Evolutionary conservation across 805 yeast species (phyloP), one percentile per base, ranked within the genome.

Genomic region (Helenozyma rhizophorensis): DNA sequence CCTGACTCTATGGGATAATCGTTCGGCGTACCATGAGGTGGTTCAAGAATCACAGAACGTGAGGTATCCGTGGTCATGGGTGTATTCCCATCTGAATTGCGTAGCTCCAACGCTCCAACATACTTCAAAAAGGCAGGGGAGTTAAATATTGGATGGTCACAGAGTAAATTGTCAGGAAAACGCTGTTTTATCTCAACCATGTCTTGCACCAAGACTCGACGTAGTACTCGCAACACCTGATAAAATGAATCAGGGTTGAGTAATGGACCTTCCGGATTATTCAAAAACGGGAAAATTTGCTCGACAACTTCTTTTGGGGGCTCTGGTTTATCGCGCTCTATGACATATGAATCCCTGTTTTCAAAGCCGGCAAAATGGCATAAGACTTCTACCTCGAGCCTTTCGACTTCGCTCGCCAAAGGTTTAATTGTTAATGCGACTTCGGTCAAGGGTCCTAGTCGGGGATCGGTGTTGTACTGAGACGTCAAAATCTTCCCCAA

Each of bases 211-310:
- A 58, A 40, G 22, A 45, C 35, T 13, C 45, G 35, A 23, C 62
- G 36, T 14, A 58, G 43, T 37, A 45, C 34, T 4, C 18, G 25
- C 14, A 35, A 22, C 4, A 35, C 32, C 17, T 32, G 16, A 21
- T 48, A 37, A 21, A 56, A 42, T 16, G 33, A 29, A 10, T 23
- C 35, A n/a, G n/a, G n/a, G n/a, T n/a, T n/a, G n/a, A n/a, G n/a
- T n/a, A n/a, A n/a, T n/a, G n/a, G n/a, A n/a, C n/a, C n/a, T n/a
- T n/a, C n/a, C 8, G 39, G 37, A 8, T 38, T 34, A 19, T 53
- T 39, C 22, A 55, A 38, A 27, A 58, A 56, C 4, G 63, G 62
- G 35, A 58, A 58, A n/a, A 58, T 48, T 31, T 47, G 49, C 7
- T 39, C 21, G n/a, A 53, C 25, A 12, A 58, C 32, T 21, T 47